phyloP scores from a whole-genome alignment of 208 protist genomes.

The Leishmania lainsoni region DNA sequence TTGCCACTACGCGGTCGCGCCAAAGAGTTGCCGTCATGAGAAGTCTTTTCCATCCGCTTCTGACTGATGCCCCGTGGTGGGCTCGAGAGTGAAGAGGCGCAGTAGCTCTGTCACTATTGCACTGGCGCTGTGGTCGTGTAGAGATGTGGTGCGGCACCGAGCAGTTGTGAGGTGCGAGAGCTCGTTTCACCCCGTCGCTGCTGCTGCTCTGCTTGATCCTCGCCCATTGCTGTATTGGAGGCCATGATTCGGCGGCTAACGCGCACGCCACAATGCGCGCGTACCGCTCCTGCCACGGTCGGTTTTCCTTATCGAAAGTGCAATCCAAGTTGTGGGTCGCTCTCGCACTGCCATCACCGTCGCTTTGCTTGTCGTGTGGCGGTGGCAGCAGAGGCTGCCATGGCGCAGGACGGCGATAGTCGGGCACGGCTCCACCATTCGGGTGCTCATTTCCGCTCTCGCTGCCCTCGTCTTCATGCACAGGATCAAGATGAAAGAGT shows the following conservation, averaged over 20 bases:
- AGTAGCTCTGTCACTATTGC: slow-evolving; percentile 33
- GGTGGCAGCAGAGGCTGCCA: background rate
- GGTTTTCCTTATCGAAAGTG: background rate
- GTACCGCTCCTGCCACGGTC: slow-evolving; percentile 12
- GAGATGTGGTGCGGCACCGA: background rate
- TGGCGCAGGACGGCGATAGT: background rate
- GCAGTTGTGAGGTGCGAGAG: background rate
- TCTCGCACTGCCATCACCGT: background rate
- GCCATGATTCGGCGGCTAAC: slow-evolving; percentile 4
- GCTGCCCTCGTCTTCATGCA: background rate
- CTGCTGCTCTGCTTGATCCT: background rate
- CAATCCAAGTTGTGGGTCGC: background rate
- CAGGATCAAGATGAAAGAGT: background rate
- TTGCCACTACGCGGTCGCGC: background rate
- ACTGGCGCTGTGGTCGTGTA: slow-evolving; percentile 19
- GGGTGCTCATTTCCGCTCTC: background rate
- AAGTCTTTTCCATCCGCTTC: background rate
- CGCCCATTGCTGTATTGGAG: background rate
- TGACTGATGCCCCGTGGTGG: background rate
- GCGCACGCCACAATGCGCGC: slow-evolving; percentile 20
- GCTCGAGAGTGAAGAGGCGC: slow-evolving; percentile 18
- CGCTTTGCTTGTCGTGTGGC: background rate
- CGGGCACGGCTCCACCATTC: background rate
- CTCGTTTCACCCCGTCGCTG: background rate
- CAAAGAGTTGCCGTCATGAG: background rate